These are phyloP conservation scores for Hortiboletus flavorubellus DNA, from an alignment of 768 basidiomycete genomes.

Conservation along the genomic window DNA sequence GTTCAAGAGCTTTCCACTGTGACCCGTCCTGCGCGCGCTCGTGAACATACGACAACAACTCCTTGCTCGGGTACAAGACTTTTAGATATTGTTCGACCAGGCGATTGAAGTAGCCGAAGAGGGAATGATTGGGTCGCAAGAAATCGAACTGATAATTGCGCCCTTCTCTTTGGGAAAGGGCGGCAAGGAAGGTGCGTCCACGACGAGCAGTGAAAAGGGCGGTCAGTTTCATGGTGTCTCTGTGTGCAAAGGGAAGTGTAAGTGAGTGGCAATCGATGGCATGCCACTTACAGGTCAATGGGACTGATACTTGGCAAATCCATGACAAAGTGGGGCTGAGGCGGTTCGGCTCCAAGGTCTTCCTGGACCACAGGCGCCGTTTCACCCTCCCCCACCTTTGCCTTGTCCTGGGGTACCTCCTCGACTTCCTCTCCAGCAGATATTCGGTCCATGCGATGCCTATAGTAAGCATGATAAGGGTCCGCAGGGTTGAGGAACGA, in stretches of 20 bases:
- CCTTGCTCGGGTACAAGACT: conserved; percentile 80
- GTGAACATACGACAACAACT: conserved; percentile 70
- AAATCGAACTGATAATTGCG: conserved; percentile 99
- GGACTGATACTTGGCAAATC: conserved; percentile 84
- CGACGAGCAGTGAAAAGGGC: conserved; percentile 93
- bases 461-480: conserved; percentile 98
- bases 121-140: conserved; percentile 89
- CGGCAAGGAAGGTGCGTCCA: conserved; percentile 80
- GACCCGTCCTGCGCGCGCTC: conserved; percentile 61
- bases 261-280: background rate
- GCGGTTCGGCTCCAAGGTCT: conserved; percentile 75
- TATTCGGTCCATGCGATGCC: conserved; percentile 84
- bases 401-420: conserved; percentile 48
- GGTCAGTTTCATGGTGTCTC: conserved; percentile 94
- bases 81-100: conserved; percentile 95
- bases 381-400: conserved; percentile 34
- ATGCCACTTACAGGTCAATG: conserved; percentile 78
- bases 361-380: conserved; percentile 37
- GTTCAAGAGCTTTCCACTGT: conserved; percentile 75
- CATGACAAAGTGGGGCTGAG: conserved; percentile 75
- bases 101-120: conserved; percentile 95
- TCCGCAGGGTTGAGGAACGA: conserved; percentile 96
- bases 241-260: conserved; percentile 29
- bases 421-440: conserved; percentile 71
- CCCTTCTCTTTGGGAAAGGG: conserved; percentile 84